Conservation (phyloP, 805 yeast species). For the Spathaspora gorwiae region DNA sequence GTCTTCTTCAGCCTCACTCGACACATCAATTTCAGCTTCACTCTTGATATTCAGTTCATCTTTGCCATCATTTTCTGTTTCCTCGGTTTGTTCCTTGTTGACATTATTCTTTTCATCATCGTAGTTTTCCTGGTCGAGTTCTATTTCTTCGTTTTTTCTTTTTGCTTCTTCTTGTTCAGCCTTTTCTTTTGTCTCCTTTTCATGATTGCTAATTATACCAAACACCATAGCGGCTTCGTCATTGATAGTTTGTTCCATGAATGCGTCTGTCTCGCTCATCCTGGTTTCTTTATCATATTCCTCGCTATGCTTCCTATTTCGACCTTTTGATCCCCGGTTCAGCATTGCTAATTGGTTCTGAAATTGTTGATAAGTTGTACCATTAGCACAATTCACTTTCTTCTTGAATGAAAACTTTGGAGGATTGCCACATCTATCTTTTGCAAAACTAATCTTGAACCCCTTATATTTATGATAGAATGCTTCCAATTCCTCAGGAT, state of each 20-base stretch:
- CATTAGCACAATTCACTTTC: conserved; percentile 17
- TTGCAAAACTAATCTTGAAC: conserved; percentile 64
- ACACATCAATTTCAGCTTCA: not conserved
- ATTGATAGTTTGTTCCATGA: conserved; percentile 18
- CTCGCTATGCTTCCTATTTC: conserved; percentile 5
- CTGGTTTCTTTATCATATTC: conserved; percentile 9
- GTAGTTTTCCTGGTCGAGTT: not conserved
- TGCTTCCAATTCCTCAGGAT: conserved; percentile 27
- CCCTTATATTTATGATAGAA: conserved; percentile 44
- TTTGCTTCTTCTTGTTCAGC: conserved; percentile 5
- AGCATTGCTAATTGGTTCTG: conserved; percentile 11
- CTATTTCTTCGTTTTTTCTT: conserved; percentile 5
- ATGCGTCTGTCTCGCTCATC: conserved; percentile 4
- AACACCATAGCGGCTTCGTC: conserved; percentile 43
- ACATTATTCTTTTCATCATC: not conserved
- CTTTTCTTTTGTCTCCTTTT: conserved; percentile 2
- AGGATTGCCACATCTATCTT: conserved; percentile 77
- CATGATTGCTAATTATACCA: conserved; percentile 34
- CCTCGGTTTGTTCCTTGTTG: not conserved
- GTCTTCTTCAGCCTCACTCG: conserved; percentile 4
- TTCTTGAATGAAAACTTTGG: conserved; percentile 50
- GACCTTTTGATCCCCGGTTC: not conserved
- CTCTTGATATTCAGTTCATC: not conserved
- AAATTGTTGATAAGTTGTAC: conserved; percentile 9
- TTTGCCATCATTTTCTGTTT: conserved; percentile 1